Evolutionary conservation across 805 yeast genomes (phyloP), one percentile per base, ranked within the genome.

Genomic region (Vanderwaltozyma verrucispora): DNA sequence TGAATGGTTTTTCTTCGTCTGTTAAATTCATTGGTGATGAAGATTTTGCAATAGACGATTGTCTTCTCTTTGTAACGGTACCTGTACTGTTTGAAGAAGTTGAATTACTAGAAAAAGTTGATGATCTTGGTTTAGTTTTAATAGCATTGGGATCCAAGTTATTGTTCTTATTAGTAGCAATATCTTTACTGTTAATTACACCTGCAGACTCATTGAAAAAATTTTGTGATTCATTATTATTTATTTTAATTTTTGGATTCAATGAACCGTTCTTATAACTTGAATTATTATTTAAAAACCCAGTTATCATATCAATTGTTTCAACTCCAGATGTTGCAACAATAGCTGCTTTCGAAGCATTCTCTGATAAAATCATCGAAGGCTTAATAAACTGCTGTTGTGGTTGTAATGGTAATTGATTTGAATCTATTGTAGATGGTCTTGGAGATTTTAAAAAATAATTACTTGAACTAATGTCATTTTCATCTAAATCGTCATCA

Each of bases 1-100:
- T 53, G 45, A 62, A 62, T 27, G 64, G 63, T 43, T 63, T 65
- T 24, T 49, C 49, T 30, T 49, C 60, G 18, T 48, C 53, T 24
- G 40, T 31, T 12, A 20, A 7, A 14, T 17, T 24, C n/a, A 19
- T 13, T 7, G 37, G 16, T 6, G 33, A 14, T 16, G 33, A 14
- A 13, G 21, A 41, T 11, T 43, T 43, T n/a, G 46, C 15, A 23
- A 33, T 23, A 11, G 38, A 44, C 27, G 39, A 40, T 33, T 48
- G 37, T 25, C 46, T 39, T 28, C 41, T 41, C 11, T 36, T 33
- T 18, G 38, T 27, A 3, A 43, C 36, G 5, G 45, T 36, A 34
- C 26, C 30, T 14, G 41, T 20, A 13, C 41, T 14, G n/a, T 8
- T 17, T 18, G 34, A n/a, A 4, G 28, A 18, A 23, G 33, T 31